phyloP scores from a whole-genome alignment of 2,329 filamentous ascomycete species.

The Diaporthe eres region DNA sequence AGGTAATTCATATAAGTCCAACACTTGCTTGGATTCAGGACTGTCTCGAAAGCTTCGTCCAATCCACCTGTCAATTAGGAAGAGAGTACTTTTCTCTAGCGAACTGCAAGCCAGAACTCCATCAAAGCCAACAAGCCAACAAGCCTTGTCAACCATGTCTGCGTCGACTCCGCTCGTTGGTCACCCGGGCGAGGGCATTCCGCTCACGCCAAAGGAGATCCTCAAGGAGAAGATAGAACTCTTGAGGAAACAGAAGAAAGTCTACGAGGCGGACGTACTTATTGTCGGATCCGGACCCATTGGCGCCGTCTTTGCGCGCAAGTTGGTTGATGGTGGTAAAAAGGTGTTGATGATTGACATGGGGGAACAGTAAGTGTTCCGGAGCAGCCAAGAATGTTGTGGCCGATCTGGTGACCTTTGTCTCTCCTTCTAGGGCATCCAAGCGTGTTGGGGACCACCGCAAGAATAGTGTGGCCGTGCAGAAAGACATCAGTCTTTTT shows the following conservation, averaged over 20 bases:
- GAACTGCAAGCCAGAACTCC: background rate
- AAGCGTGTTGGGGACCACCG: conserved; percentile 44
- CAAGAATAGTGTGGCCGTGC: conserved; percentile 45
- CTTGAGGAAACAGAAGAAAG: background rate
- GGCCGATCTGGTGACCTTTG: background rate
- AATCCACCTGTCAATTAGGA: background rate
- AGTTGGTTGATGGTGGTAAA: background rate
- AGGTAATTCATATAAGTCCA: background rate
- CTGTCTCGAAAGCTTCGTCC: background rate
- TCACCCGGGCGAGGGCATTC: background rate
- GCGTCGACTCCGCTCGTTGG: background rate
- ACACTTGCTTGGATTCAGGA: background rate
- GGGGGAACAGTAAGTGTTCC: background rate
- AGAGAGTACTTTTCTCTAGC: background rate
- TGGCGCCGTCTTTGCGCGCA: background rate
- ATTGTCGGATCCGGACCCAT: background rate
- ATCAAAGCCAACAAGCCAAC: background rate
- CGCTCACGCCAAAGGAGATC: background rate
- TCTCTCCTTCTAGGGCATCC: conserved; percentile 19
- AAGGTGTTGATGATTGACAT: background rate
- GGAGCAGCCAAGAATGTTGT: background rate
- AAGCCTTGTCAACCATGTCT: background rate
- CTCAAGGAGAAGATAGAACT: background rate
- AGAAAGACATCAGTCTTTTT: conserved; percentile 46
- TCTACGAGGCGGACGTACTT: background rate